Evolutionary conservation across 176 grass and related monocot species (phyloP).

Genomic region (Zizania latifolia): DNA sequence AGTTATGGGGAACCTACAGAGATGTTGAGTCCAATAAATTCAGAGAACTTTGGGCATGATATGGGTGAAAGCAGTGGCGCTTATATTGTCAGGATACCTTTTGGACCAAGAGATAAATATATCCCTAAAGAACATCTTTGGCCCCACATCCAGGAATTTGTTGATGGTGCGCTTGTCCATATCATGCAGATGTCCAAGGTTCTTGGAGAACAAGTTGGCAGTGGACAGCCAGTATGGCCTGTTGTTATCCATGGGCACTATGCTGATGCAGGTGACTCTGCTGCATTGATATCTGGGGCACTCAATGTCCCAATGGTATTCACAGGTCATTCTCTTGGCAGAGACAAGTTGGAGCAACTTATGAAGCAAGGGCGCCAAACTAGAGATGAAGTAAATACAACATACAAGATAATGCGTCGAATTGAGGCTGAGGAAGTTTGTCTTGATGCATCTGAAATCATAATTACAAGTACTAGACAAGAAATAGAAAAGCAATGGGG

Average conservation of each 20-base stretch:
- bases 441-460: constrained; percentile 75
- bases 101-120: constrained; percentile 77
- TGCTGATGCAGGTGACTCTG: constrained; percentile 83
- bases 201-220: constrained; percentile 76
- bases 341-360: constrained; percentile 80
- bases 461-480: constrained; percentile 81
- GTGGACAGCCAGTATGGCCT: constrained; percentile 62
- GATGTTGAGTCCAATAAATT: constrained; percentile 51
- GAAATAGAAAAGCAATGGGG: constrained; percentile 87
- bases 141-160: constrained; percentile 86
- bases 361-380: constrained; percentile 79
- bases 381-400: constrained; percentile 66
- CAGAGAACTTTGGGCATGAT: constrained; percentile 43
- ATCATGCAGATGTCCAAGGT: constrained; percentile 71
- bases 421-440: constrained; percentile 86
- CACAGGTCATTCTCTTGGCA: constrained; percentile 84
- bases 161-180: constrained; percentile 78
- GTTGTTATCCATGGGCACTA: constrained; percentile 79
- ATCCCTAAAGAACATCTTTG: constrained; percentile 71
- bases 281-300: constrained; percentile 77
- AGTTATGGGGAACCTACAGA: constrained; percentile 80
- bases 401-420: constrained; percentile 80
- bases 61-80: constrained; percentile 64
- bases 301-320: constrained; percentile 90
- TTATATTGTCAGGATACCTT: constrained; percentile 88